Evolutionary conservation across 1,139 yeast species (phyloP).

Genomic region (Magnusiomyces paraingens): DNA sequence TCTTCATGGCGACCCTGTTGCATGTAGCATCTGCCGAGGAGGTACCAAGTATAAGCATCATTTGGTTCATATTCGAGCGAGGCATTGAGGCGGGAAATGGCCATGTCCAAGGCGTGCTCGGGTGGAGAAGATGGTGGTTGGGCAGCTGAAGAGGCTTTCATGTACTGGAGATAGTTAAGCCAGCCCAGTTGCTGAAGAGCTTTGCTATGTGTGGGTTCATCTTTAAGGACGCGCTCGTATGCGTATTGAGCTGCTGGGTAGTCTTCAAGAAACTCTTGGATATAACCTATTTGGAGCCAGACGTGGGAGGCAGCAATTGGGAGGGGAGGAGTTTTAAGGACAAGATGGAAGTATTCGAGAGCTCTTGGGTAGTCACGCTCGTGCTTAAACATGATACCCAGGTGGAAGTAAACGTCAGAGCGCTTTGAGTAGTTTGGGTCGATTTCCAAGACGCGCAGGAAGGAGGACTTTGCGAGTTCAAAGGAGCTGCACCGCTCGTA

Average conservation of each 20-base stretch:
- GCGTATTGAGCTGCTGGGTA: constrained; percentile 91
- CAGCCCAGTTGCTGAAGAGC: constrained; percentile 95
- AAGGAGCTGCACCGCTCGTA: constrained; percentile 95
- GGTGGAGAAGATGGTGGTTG: not conserved
- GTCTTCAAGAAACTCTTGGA: constrained; percentile 87
- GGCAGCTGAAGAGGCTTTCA: constrained; percentile 5
- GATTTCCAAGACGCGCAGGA: constrained; percentile 87
- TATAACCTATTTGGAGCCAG: constrained; percentile 97
- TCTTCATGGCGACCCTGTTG: constrained; percentile 89
- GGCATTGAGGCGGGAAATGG: constrained; percentile 73
- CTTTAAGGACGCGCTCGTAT: constrained; percentile 82
- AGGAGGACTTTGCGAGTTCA: constrained; percentile 97
- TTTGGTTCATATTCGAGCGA: constrained; percentile 82
- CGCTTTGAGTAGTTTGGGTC: constrained; percentile 96
- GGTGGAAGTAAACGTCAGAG: constrained; percentile 87
- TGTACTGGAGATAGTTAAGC: constrained; percentile 68
- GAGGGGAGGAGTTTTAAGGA: constrained; percentile 83
- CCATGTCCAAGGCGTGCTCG: constrained; percentile 57
- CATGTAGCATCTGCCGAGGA: constrained; percentile 94
- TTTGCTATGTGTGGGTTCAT: constrained; percentile 90
- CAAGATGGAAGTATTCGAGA: constrained; percentile 89
- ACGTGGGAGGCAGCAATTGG: constrained; percentile 96
- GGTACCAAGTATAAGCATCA: constrained; percentile 97
- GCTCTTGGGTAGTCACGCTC: constrained; percentile 85
- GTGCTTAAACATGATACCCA: constrained; percentile 94